Evolutionary conservation across 176 grass and related monocot species (phyloP), one percentile per base, ranked within the genome.

Genomic region (Oryza meridionalis): DNA sequence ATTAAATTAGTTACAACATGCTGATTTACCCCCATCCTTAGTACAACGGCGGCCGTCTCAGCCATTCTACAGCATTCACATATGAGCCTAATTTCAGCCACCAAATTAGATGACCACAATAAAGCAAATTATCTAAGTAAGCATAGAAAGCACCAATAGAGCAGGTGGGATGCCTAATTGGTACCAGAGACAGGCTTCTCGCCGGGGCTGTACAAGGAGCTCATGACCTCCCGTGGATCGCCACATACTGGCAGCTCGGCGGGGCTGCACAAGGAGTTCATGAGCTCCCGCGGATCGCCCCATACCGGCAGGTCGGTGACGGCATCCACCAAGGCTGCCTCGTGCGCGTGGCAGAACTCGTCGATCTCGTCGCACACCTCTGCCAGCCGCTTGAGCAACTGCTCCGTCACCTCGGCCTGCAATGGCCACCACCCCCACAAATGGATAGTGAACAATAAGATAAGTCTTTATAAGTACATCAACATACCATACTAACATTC

Each of bases 221-320:
- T n/a, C 65, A 92, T 13, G 0, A 92, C 81, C 4, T 83, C 81
- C 35, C 45, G 33, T 13, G 89, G 82, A 32, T 63, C 55, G 47
- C 77, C 73, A 0, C 31, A 12, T 35, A n/a, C 21, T 9, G 55
- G n/a, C 9, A 21, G 59, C 69, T 35, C 43, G 63, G 69, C 38
- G 4, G 50, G 14, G 10, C 29, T 33, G 17, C 25, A 75, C 24
- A 88, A 9, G 0, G 82, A 82, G 0, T 4, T 43, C 63, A 89
- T 9, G 0, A 92, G 86, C 15, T 82, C 84, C 14, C 69, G n/a
- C 17, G 91, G 85, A 26, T 84, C 65, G 38, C 88, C 82, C 88
- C 85, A 93, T 49, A 88, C 40, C 1, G 88, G 91, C 53, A 93
- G 69, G 16, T 25, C 25, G 3, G 67, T 9, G 5, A 88, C 12